These are phyloP conservation scores for Aspergillus fischeri DNA, from an alignment of 2,329 filamentous ascomycete species.

Conservation along the genomic window DNA sequence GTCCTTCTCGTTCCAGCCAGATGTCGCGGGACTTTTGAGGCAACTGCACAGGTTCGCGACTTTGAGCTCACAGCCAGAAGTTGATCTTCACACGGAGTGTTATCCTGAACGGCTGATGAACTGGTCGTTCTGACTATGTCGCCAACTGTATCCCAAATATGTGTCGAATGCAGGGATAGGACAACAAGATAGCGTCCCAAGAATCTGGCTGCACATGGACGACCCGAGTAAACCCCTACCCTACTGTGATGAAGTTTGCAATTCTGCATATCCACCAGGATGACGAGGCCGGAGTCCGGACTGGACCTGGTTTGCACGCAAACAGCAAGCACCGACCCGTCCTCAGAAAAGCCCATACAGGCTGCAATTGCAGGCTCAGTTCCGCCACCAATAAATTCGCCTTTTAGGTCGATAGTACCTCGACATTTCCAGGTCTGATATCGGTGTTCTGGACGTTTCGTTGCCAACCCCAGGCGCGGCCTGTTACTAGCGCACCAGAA, in stretches of 20 bases:
- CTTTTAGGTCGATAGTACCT: conserved; percentile 49
- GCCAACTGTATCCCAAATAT: conserved; percentile 77
- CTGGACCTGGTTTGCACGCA: conserved; percentile 39
- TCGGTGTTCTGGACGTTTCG: conserved; percentile 46
- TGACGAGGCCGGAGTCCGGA: conserved; percentile 58
- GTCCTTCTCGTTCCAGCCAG: conserved; percentile 42
- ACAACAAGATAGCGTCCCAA: conserved; percentile 70
- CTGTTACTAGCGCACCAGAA: conserved; percentile 76
- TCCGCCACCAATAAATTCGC: conserved; percentile 17
- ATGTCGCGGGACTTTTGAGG: conserved; percentile 36
- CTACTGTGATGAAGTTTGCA: conserved; percentile 65
- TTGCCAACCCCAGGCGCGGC: conserved; percentile 62
- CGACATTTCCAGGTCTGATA: conserved; percentile 72
- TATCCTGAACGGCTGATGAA: conserved; percentile 40
- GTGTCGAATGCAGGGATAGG: conserved; percentile 64
- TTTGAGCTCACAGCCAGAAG: conserved; percentile 64
- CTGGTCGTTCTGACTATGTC: conserved; percentile 69
- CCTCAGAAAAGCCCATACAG: conserved; percentile 72
- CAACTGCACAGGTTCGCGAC: conserved; percentile 63
- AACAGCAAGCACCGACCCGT: conserved; percentile 77
- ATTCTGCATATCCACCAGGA: conserved; percentile 70
- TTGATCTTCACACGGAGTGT: conserved; percentile 14
- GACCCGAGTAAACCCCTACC: conserved; percentile 62
- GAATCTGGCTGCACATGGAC: conserved; percentile 65
- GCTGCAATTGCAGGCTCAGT: conserved; percentile 49